Base-by-base conservation (phyloP, 1,139 yeast genomes). In the Wickerhamomyces sp. region DNA sequence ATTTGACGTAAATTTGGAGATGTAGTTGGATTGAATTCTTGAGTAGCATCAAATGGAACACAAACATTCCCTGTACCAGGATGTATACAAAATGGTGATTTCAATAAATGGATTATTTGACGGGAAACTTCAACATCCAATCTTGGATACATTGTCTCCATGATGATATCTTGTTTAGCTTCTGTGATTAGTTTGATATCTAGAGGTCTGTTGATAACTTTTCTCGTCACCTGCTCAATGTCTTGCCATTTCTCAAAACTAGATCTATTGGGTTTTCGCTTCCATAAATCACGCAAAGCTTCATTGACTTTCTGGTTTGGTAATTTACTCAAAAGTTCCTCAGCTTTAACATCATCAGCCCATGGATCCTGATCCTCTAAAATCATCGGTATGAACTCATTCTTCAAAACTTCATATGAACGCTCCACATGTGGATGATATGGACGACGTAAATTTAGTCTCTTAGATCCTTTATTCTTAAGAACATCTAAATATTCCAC, bases 21-120 rank as follows among this genome's bases (percentile, higher is more conserved):
- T 13, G 70, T 72, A 55, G 76, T 75, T 1, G 98, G 98, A 56
- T 84, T 81, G 60, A 93, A 93, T 1, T 79, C 79, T 46, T 60
- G 62, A 34, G 53, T 60, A 26, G 87, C 80, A 59, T 84, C 87
- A 57, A 93, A 90, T 0, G 99, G 97, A 8, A 94, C 97, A 78
- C 99, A 93, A 6, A 93, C 87, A 57, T 90, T 86, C n/a, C 97
- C 98, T 0, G 99, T 94, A 7, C 90, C 83, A 1, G 99, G 99
- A 63, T 93, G 99, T 41, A 93, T 83, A 71, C 98, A 93, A 64
- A 94, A 93, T n/a, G 99, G 99, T 1, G 98, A 86, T 62, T 93
- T 93, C 58, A 93, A 77, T 68, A 93, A 82, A 70, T 93, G 99
- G 65, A 83, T 88, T 56, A 91, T 73, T 63, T 87, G 95, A 55